Conservation (phyloP, 139 green algal species). For the Closterium sp. region DNA sequence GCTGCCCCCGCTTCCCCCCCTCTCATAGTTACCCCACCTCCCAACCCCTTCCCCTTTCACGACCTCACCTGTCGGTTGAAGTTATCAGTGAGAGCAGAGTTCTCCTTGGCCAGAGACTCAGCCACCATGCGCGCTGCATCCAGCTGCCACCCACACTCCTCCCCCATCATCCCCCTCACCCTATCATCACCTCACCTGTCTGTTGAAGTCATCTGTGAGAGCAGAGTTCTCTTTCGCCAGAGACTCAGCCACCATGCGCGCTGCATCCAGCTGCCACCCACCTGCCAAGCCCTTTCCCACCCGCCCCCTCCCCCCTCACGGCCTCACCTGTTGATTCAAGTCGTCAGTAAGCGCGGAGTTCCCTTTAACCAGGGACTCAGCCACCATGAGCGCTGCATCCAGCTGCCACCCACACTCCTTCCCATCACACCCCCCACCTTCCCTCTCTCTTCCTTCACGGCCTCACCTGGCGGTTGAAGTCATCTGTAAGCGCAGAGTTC, state of each 20-base stretch:
- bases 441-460: neutral
- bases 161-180: neutral
- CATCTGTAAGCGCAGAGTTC: slow-evolving; percentile 37
- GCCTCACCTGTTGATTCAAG: slow-evolving; percentile 40
- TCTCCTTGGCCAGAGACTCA: slow-evolving; percentile 39
- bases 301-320: too few species aligned
- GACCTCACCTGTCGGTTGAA: slow-evolving; percentile 40
- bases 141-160: neutral
- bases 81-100: slow-evolving; percentile 28
- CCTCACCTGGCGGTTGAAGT: slow-evolving; percentile 47
- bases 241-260: too few species aligned
- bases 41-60: too few species aligned
- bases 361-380: slow-evolving; percentile 30
- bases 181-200: too few species aligned
- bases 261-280: too few species aligned
- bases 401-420: neutral
- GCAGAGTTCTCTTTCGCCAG: slow-evolving; percentile 36
- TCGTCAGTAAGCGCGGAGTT: slow-evolving; percentile 34
- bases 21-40: too few species aligned
- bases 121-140: neutral
- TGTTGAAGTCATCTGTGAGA: slow-evolving; percentile 48
- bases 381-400: neutral
- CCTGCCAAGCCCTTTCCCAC: too few species aligned
- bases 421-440: neutral
- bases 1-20: too few species aligned